These are phyloP conservation scores for Niveomyces coronatus DNA, from an alignment of 2,329 filamentous ascomycete species.

Conservation along the genomic window DNA sequence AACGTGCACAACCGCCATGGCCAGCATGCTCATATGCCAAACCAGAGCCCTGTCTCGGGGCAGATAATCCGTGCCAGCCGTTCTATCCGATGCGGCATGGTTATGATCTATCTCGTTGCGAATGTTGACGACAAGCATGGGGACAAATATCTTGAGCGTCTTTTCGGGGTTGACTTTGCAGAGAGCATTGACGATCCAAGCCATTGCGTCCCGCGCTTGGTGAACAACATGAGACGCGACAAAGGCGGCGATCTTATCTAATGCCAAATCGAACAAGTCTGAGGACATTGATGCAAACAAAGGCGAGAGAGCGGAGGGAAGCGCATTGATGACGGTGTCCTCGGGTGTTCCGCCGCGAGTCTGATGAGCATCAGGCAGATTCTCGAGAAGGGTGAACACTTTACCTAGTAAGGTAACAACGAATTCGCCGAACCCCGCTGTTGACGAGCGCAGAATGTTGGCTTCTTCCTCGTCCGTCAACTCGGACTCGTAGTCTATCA, in stretches of 20 bases:
- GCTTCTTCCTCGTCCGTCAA: conserved; percentile 80
- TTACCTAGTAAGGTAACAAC: conserved; percentile 82
- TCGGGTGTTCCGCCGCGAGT: conserved; percentile 87
- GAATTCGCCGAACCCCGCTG: conserved; percentile 88
- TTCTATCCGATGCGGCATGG: conserved; percentile 87
- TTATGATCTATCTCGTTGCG: conserved; percentile 96
- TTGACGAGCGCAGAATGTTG: conserved; percentile 83
- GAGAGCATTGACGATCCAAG: conserved; percentile 92
- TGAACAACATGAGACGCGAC: conserved; percentile 92
- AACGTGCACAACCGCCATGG: conserved; percentile 96
- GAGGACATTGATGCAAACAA: conserved; percentile 84
- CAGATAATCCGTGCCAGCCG: conserved; percentile 84
- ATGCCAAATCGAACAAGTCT: conserved; percentile 81
- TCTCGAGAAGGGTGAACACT: conserved; percentile 91
- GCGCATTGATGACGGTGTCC: conserved; percentile 91
- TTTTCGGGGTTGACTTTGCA: conserved; percentile 95
- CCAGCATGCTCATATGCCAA: conserved; percentile 94
- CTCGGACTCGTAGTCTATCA: conserved; percentile 75
- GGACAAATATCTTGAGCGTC: conserved; percentile 80
- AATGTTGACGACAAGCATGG: conserved; percentile 83
- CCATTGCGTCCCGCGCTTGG: conserved; percentile 94
- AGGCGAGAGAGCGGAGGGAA: conserved; percentile 84
- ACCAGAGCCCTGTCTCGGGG: conserved; percentile 87
- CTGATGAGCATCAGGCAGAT: conserved; percentile 81
- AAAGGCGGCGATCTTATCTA: conserved; percentile 88